Conservation (phyloP, 2,329 filamentous ascomycete species). For the Colletotrichum sp. region DNA sequence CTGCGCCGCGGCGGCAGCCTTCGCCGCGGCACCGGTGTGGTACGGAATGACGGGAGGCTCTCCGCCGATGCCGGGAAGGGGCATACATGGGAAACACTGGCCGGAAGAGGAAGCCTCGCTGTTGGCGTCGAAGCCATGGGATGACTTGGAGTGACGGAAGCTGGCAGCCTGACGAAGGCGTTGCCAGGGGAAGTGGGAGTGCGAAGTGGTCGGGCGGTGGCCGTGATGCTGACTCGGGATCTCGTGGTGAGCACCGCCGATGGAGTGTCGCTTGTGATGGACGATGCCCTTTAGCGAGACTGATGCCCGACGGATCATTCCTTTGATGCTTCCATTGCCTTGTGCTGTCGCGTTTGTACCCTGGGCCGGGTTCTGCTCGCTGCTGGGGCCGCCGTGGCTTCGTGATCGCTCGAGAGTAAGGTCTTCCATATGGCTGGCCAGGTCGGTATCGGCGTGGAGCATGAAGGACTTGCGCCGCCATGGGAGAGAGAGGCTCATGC, state of each 20-base stretch:
- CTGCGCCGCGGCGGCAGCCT: slow-evolving; percentile 64
- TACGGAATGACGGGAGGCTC: slow-evolving; percentile 66
- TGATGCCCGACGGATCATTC: slow-evolving; percentile 61
- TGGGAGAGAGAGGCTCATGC: slow-evolving; percentile 54
- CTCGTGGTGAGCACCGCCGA: slow-evolving; percentile 35
- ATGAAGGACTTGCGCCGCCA: slow-evolving; percentile 54
- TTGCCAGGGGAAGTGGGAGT: slow-evolving; percentile 56
- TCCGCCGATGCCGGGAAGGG: slow-evolving; percentile 53
- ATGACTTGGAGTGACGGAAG: slow-evolving; percentile 52
- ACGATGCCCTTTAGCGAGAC: slow-evolving; percentile 59
- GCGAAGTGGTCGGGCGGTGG: slow-evolving; percentile 42
- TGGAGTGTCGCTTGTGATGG: slow-evolving; percentile 46
- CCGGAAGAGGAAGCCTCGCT: slow-evolving; percentile 32
- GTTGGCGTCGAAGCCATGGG: slow-evolving; percentile 45
- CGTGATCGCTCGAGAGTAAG: slow-evolving; percentile 33
- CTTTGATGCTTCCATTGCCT: slow-evolving; percentile 46
- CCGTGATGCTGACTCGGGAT: slow-evolving; percentile 25
- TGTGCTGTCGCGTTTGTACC: slow-evolving; percentile 26
- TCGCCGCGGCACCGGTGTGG: slow-evolving; percentile 65
- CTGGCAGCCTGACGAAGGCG: slow-evolving; percentile 56
- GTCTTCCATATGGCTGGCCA: slow-evolving; percentile 34
- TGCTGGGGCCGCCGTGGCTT: slow-evolving; percentile 24
- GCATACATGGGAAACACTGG: slow-evolving; percentile 28
- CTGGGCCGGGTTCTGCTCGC: slow-evolving; percentile 32
- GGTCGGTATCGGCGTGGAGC: slow-evolving; percentile 36